Evolutionary conservation across 2,329 filamentous ascomycete genomes (phyloP), one percentile per base, ranked within the genome.

Genomic region (Claviceps arundinis): DNA sequence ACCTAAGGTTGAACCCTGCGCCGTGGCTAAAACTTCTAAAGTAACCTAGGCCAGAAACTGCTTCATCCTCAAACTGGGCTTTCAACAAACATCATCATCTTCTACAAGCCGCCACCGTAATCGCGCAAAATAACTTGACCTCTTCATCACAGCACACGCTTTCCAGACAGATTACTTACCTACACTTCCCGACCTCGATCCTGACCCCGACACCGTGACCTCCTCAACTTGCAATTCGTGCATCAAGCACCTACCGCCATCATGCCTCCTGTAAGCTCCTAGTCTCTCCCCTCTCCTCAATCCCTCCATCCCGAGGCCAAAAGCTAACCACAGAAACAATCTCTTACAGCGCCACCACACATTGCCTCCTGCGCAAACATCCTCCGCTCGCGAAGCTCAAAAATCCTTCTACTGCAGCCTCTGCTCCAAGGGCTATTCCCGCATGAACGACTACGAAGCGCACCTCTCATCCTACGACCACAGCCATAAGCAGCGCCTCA

Each of bases 381-480:
- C 74, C 26, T 77, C 78, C 2, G 88, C 87, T 8, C 83, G 87
- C 56, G 85, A 87, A 61, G 87, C 87, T 16, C 75, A 87, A 48
- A 85, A 83, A 62, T 82, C 86, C 37, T 93, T 94, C 70, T 89
- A 87, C 71, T 94, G 84, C 73, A 80, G 83, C 42, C 80, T 97
- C 51, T 97, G 93, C 73, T 82, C 85, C 57, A 97, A 97, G 71
- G 91, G 90, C 61, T 98, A 97, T 70, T 82, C 84, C 1, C 89
- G 93, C 52, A 91, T 95, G 77, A 91, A 94, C 64, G 91, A 97
- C 66, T 96, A 94, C 67, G 91, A 97, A 68, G 85, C 90, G 7
- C 93, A 98, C 67, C 87, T 96, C 52, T 83, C 83, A 57, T 93
- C 87, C 61, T 97, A 97, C 68, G 93, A 97, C 65, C 93, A 98